Evolutionary conservation across 345 rosid species (phyloP).

Genomic region (Adansonia digitata): DNA sequence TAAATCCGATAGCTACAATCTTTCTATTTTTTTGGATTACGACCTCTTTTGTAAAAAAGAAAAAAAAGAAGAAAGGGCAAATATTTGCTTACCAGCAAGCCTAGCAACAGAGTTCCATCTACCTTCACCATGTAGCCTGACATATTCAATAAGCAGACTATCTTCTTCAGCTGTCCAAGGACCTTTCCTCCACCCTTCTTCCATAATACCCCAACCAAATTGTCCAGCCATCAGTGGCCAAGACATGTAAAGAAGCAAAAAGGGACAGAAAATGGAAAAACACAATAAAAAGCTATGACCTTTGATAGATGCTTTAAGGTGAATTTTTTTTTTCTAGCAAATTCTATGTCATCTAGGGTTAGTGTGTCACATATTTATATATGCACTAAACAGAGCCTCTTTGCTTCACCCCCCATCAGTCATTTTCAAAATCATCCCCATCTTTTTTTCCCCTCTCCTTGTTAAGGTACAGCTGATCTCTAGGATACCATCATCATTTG

Average conservation of each 20-base stretch:
- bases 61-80: not conserved
- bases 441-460: constrained; percentile 1
- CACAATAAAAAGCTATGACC: not conserved
- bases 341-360: constrained; percentile 35
- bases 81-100: constrained; percentile 48
- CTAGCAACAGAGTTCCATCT: constrained; percentile 92
- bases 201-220: constrained; percentile 58
- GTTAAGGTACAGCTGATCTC: constrained; percentile 14
- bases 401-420: constrained; percentile 16
- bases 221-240: constrained; percentile 66
- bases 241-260: constrained; percentile 36
- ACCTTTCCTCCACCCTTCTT: constrained; percentile 87
- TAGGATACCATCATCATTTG: constrained; percentile 28
- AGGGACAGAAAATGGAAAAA: not conserved
- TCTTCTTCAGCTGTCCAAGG: constrained; percentile 98
- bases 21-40: too few relatives aligned
- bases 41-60: not conserved
- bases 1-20: too few relatives aligned
- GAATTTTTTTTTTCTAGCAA: constrained; percentile 12
- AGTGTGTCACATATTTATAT: constrained; percentile 56
- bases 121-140: constrained; percentile 76
- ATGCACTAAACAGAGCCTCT: constrained; percentile 9
- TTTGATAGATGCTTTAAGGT: not conserved
- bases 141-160: constrained; percentile 65
- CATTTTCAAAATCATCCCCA: constrained; percentile 36